Evolutionary conservation across 2,329 filamentous ascomycete species (phyloP).

Genomic region (Phyllosticta capitalensis): DNA sequence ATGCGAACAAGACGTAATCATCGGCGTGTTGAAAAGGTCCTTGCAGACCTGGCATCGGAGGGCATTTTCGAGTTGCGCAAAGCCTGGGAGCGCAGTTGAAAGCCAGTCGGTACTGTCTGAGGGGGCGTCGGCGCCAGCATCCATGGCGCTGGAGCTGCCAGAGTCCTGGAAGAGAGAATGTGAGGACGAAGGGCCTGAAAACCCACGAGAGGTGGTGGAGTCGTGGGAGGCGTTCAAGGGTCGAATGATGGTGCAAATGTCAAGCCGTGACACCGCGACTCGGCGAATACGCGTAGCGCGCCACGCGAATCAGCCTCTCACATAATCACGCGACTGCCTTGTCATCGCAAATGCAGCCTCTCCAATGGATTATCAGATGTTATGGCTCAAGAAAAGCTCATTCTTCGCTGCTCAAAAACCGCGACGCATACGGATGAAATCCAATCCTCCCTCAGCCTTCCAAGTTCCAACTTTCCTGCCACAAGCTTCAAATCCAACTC

Average conservation of each 20-base stretch:
- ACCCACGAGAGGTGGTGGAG: background rate
- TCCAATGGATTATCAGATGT: too few relatives aligned
- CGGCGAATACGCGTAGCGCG: background rate
- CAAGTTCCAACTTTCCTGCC: background rate
- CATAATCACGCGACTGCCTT: background rate
- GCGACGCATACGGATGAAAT: too few relatives aligned
- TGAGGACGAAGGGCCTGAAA: background rate
- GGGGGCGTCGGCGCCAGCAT: background rate
- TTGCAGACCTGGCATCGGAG: conserved; percentile 96
- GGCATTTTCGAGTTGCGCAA: conserved; percentile 68
- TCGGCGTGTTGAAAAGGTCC: conserved; percentile 89
- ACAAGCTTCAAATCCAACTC: background rate
- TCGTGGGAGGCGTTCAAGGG: background rate
- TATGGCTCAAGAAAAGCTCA: too few relatives aligned
- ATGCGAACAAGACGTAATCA: conserved; percentile 89
- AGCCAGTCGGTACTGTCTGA: conserved; percentile 78
- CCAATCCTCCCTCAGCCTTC: too few relatives aligned
- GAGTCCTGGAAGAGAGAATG: background rate
- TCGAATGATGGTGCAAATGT: background rate
- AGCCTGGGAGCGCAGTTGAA: conserved; percentile 53
- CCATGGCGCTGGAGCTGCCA: background rate
- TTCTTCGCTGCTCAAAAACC: too few relatives aligned
- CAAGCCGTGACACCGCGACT: background rate
- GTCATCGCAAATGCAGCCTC: background rate
- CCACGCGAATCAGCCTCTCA: background rate